Evolutionary conservation across 768 basidiomycete genomes (phyloP).

Genomic region (Hericium erinaceus): DNA sequence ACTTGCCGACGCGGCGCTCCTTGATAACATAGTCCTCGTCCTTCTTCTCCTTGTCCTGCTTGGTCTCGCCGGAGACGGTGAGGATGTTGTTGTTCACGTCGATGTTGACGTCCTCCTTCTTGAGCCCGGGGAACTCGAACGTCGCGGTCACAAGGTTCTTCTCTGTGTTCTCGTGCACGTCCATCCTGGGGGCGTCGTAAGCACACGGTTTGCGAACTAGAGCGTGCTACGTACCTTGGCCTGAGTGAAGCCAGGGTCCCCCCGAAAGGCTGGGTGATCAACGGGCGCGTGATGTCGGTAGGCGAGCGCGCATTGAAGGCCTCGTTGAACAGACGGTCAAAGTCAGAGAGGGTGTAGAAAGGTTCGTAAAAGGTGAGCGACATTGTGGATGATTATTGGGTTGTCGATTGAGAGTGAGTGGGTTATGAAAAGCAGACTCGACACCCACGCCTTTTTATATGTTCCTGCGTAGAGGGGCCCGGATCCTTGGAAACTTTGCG

Average conservation of each 20-base stretch:
- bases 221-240: background rate
- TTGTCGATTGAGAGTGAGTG: too few relatives aligned
- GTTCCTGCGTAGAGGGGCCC: too few relatives aligned
- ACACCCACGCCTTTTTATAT: too few relatives aligned
- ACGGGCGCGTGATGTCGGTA: background rate
- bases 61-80: constrained; percentile 39
- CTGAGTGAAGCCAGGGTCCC: background rate
- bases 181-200: constrained; percentile 26
- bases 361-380: constrained; percentile 1
- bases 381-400: too few relatives aligned
- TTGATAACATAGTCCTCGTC: constrained; percentile 25
- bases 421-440: too few relatives aligned
- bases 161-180: constrained; percentile 39
- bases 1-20: constrained; percentile 20
- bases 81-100: constrained; percentile 41
- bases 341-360: constrained; percentile 1
- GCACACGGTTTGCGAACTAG: background rate
- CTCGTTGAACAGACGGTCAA: constrained; percentile 4
- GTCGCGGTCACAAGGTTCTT: constrained; percentile 39
- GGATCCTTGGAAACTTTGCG: too few relatives aligned
- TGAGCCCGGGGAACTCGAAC: constrained; percentile 33
- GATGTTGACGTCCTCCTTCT: constrained; percentile 39
- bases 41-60: constrained; percentile 23
- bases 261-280: background rate
- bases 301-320: background rate